Percentiles rank a stretch among this genome's conserved stretches.
Evolutionary conservation across 1,284 basidiomycete genomes (phyloP).

Genomic region (Pyrrhoderma lamaoense): DNA sequence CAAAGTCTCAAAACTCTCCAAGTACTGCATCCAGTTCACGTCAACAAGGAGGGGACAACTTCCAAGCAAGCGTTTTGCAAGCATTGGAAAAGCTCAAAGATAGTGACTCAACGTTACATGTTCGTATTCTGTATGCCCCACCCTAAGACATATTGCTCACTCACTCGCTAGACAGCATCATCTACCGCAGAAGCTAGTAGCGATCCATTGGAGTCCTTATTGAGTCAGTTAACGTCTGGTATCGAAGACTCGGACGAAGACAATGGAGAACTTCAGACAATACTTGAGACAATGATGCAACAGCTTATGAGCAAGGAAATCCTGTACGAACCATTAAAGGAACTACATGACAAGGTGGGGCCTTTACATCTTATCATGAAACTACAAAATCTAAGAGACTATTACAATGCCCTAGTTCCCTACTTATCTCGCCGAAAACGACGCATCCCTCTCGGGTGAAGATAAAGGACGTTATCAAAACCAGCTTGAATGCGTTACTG

Average conservation of each 20-base stretch:
- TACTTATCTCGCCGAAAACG: slow-evolving; percentile 58
- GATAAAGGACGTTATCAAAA: slow-evolving; percentile 66
- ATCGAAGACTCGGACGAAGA: slow-evolving; percentile 33
- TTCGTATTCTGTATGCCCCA: slow-evolving; percentile 17
- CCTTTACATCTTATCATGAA: not conserved
- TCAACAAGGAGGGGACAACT: slow-evolving; percentile 34
- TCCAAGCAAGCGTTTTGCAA: slow-evolving; percentile 71
- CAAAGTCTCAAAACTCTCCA: slow-evolving; percentile 15
- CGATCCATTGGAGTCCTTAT: slow-evolving; percentile 42
- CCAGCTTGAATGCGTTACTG: slow-evolving; percentile 58
- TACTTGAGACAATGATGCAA: slow-evolving; percentile 89
- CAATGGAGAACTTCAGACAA: slow-evolving; percentile 63
- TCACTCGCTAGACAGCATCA: slow-evolving; percentile 25
- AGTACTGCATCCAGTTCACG: not conserved
- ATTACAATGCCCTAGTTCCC: slow-evolving; percentile 60
- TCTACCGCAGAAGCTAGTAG: slow-evolving; percentile 27
- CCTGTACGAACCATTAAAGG: slow-evolving; percentile 87
- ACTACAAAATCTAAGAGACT: not conserved
- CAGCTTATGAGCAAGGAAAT: slow-evolving; percentile 93
- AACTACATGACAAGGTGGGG: slow-evolving; percentile 74
- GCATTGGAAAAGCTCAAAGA: slow-evolving; percentile 79
- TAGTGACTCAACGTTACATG: slow-evolving; percentile 55
- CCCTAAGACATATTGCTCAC: slow-evolving; percentile 16
- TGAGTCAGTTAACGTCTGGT: slow-evolving; percentile 35
- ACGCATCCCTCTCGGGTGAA: slow-evolving; percentile 40